phyloP scores from a whole-genome alignment of 2,329 filamentous ascomycete species.

The Fusarium subtropicale region DNA sequence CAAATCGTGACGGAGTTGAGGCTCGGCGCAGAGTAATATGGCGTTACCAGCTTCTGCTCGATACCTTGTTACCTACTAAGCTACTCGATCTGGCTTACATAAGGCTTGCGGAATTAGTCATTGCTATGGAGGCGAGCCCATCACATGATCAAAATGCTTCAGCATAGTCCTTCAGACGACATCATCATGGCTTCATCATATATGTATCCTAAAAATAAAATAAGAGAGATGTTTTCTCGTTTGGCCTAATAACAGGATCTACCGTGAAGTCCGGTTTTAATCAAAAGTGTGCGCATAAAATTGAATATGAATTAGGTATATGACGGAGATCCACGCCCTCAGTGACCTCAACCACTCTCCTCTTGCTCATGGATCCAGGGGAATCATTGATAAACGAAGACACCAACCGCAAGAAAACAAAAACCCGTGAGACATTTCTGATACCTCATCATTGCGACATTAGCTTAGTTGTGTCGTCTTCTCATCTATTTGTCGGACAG shows the following conservation, averaged over 20 bases:
- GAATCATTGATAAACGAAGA: constrained; percentile 57
- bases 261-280: constrained; percentile 43
- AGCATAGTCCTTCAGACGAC: not conserved
- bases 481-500: constrained; percentile 51
- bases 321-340: constrained; percentile 50
- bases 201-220: constrained; percentile 29
- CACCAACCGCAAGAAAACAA: constrained; percentile 52
- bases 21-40: constrained; percentile 34
- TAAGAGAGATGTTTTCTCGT: constrained; percentile 22
- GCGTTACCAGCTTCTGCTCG: constrained; percentile 19
- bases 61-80: too few relatives aligned
- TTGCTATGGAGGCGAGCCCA: not conserved
- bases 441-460: constrained; percentile 43
- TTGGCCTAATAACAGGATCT: constrained; percentile 29
- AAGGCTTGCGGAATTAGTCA: constrained; percentile 35
- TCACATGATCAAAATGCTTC: constrained; percentile 21
- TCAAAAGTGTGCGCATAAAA: constrained; percentile 42
- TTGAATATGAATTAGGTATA: constrained; percentile 53
- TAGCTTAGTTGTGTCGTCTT: constrained; percentile 38
- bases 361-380: constrained; percentile 52
- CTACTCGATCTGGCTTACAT: constrained; percentile 5
- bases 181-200: not conserved
- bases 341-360: constrained; percentile 47
- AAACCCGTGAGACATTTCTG: constrained; percentile 41
- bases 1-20: constrained; percentile 51